Percentiles rank a stretch among this genome's conserved stretches.
Evolutionary conservation across 108 stramenopile species (phyloP).

Genomic region (Aurantiochytrium sp.): DNA sequence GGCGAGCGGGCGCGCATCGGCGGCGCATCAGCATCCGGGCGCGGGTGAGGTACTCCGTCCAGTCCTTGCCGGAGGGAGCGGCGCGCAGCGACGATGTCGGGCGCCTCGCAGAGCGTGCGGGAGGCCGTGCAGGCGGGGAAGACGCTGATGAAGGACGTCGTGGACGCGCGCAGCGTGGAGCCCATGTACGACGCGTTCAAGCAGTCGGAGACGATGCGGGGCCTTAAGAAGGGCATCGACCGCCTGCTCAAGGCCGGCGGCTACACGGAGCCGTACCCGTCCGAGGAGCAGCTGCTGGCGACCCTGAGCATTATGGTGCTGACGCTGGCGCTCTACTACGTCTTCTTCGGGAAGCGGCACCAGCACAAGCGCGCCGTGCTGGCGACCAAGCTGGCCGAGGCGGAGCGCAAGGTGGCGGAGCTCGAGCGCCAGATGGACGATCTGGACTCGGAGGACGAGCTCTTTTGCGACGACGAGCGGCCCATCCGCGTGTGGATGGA

Average conservation of each 20-base stretch:
- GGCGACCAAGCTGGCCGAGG: slow-evolving; percentile 23
- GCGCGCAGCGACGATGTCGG: neutral
- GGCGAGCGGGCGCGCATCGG: no score
- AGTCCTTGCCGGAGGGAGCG: no score
- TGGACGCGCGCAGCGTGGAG: slow-evolving; percentile 18
- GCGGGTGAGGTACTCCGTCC: no score
- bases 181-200: neutral
- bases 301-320: slow-evolving; percentile 11
- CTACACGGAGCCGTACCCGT: slow-evolving; percentile 9
- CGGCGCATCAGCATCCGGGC: no score
- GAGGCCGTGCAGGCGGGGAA: neutral
- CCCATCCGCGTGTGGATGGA: slow-evolving; percentile 56
- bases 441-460: neutral
- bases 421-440: slow-evolving; percentile 6
- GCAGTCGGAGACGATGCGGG: neutral
- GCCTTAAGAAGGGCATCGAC: neutral
- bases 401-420: slow-evolving; percentile 4
- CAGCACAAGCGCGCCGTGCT: neutral
- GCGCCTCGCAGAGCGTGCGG: neutral
- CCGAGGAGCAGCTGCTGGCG: slow-evolving; percentile 29
- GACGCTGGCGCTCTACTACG: neutral
- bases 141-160: neutral
- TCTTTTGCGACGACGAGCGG: neutral
- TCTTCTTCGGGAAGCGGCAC: slow-evolving; percentile 20
- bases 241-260: neutral